Evolutionary conservation across 306 rosid species (phyloP).

Genomic region (Prunus armeniaca): DNA sequence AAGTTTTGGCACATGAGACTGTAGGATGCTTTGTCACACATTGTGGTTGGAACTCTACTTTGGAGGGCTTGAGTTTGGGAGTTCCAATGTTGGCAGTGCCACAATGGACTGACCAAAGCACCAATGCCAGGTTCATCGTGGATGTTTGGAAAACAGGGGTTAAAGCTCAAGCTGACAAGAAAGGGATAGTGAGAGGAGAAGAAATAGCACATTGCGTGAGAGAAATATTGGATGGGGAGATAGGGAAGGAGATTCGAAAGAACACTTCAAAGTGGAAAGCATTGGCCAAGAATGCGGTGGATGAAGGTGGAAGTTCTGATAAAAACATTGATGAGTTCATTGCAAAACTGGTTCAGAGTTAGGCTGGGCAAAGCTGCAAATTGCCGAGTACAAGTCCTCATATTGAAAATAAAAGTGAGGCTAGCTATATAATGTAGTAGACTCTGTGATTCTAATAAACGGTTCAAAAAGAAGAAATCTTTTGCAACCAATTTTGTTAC

Average conservation of each 20-base stretch:
- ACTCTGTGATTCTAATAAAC: too few relatives aligned
- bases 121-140: conserved; percentile 16
- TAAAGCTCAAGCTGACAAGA: not conserved
- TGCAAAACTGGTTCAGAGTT: not conserved
- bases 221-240: conserved; percentile 19
- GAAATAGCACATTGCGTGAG: not conserved
- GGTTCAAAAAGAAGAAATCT: too few relatives aligned
- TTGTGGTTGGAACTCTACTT: not conserved
- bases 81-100: conserved; percentile 14
- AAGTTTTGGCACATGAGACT: not conserved
- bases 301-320: conserved; percentile 7
- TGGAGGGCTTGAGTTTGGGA: too few relatives aligned
- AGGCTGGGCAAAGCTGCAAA: too few relatives aligned
- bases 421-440: too few relatives aligned
- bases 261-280: conserved; percentile 9
- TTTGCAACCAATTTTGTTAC: too few relatives aligned
- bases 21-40: not conserved
- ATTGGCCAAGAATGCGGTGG: conserved; percentile 7
- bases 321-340: conserved; percentile 3
- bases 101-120: conserved; percentile 22
- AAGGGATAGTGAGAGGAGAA: conserved; percentile 12
- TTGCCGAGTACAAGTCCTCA: too few relatives aligned
- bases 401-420: too few relatives aligned
- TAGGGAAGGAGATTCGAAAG: conserved; percentile 4
- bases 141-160: conserved; percentile 22